Base-by-base conservation (phyloP, 2,329 filamentous ascomycete species). In the Ceratocystis cubensis region DNA sequence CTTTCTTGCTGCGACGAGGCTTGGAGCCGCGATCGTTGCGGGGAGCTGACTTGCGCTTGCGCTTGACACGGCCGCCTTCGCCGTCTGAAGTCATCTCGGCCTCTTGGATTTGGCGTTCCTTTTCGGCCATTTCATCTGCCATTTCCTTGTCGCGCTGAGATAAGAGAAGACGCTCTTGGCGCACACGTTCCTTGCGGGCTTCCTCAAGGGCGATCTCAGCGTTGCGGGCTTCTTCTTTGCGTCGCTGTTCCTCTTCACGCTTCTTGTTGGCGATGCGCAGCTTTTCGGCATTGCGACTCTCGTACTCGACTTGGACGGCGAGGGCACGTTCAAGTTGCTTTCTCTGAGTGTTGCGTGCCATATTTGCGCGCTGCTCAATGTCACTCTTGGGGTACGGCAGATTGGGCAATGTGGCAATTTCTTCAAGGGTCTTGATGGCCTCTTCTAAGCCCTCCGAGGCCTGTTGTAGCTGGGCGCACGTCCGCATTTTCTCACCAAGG, bases 321-420 rank as follows among this genome's bases (percentile, higher is more conserved):
- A 93, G 84, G 3, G 89, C 88, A 72, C 91, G 86, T 72, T 95
- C 90, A 13, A 99, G 83, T 75, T 99, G 93, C 72, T 90, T 91
- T 70, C 89, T 88, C 78, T 96, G 90, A 0, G 95, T 99, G 74
- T 96, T 96, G 69, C 88, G 87, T 70, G 91, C 92, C 94, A 99
- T 99, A 80, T 90, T 96, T 56, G 94, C 93, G 73, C 95, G 91
- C 76, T 95, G 90, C 75, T 97, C 93, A 45, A 99, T 84, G 71
- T 96, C 91, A 68, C 88, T 83, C 71, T 90, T 88, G 5, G 93
- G 94, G 75, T 96, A 99, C 0, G 94, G 95, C 3, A 94, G 84
- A 67, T 84, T 80, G 0, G 84, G 82, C 68, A 84, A 80, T 41
- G 79, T 76, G 2, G 85, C 84, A 70, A 87, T 86, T 69, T 82